phyloP scores from a whole-genome alignment of 73 alveolate genomes.

The Tetrahymena elliotti region DNA sequence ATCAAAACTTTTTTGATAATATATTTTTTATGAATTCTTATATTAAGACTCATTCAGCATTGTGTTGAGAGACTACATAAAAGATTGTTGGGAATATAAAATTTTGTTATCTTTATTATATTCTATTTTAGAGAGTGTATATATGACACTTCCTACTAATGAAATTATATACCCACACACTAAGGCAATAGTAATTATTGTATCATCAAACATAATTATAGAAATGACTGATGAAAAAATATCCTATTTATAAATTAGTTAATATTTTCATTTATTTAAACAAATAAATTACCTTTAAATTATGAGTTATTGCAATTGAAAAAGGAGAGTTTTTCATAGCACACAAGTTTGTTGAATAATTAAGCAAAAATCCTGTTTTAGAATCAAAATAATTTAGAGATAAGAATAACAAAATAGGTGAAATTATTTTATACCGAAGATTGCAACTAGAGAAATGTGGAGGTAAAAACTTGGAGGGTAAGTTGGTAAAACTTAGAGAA shows the following conservation, averaged over 20 bases:
- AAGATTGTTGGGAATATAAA: neutral
- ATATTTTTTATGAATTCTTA: neutral
- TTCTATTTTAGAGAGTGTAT: neutral
- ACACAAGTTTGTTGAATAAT: neutral
- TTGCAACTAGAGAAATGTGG: neutral
- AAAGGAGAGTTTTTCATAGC: neutral
- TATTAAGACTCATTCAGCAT: neutral
- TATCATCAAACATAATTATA: neutral
- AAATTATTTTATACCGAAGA: neutral
- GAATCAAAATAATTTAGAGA: neutral
- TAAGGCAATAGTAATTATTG: neutral
- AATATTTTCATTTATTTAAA: neutral
- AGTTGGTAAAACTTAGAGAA: neutral
- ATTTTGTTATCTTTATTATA: neutral
- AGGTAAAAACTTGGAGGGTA: neutral
- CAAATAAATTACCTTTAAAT: neutral
- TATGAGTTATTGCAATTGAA: neutral
- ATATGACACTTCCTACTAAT: neutral
- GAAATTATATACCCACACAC: neutral
- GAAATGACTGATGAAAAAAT: neutral
- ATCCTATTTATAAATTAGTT: neutral
- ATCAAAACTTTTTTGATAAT: neutral
- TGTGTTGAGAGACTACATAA: neutral
- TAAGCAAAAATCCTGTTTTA: neutral
- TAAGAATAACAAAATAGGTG: neutral